Evolutionary conservation across 495 filamentous ascomycete genomes (phyloP), one percentile per base, ranked within the genome.

Genomic region (Podospora australis): DNA sequence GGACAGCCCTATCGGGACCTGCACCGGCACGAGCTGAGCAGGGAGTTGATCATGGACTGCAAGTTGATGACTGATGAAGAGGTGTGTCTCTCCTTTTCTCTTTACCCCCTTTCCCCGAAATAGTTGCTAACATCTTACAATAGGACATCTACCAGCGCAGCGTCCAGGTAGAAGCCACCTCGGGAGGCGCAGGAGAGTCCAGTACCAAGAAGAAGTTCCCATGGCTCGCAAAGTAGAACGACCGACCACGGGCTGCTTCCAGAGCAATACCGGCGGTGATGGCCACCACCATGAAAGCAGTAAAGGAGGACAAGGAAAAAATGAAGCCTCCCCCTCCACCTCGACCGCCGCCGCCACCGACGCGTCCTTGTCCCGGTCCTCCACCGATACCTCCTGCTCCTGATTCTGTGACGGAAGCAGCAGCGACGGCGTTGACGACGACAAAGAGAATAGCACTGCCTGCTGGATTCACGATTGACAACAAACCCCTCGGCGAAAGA

Each of bases 1-100:
- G 83, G 83, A 26, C 83, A 79, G 34, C 84, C 91, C 13, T 96
- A 96, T 58, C 76, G 79, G 46, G 78, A 83, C 48, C 65, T 94
- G 45, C 66, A 70, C 24, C 74, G 70, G 53, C 83, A 82, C 52
- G 84, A 89, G 34, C 73, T 75, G 47, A 72, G 83, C 9, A 77
- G 79, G 54, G 78, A 82, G 52, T 61, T 95, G 58, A 78, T 96
- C 25, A 62, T 95, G 39, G 88, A 95, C 58, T 71, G 70, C 28
- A 60, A 67, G 54, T 70, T 84, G 54, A 44, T 63, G 11, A 75
- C 66, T 35, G 80, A 83, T 59, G 81, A 84, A 41, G 80, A 83
- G 60, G 80, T 82, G 44, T 41, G 70, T 52, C 34, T 42, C 23
- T 44, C 23, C 28, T 11, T 35, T 21, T 21, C 14, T 20, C 8